These are phyloP conservation scores for Mallotus repandus DNA, from an alignment of 441 rosid genomes.

Conservation along the genomic window DNA sequence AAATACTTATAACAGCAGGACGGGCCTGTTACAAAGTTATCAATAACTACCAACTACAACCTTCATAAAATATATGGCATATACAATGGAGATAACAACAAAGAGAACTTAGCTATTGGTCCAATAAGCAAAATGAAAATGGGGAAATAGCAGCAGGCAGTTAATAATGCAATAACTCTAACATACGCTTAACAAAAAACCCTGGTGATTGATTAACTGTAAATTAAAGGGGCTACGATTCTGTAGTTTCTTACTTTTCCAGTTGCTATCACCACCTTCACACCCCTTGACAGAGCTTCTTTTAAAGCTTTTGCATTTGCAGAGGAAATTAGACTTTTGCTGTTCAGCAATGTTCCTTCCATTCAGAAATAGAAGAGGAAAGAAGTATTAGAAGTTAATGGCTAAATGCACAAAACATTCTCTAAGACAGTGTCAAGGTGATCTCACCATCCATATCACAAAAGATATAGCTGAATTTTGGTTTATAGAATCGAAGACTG, in stretches of 20 bases:
- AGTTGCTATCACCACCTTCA: conserved; percentile 88
- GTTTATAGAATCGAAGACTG: conserved; percentile 75
- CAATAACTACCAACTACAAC: conserved; percentile 20
- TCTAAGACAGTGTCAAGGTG: conserved; percentile 18
- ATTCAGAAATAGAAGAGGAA: conserved; percentile 24
- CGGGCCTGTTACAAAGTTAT: conserved; percentile 58
- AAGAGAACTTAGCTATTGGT: neutral
- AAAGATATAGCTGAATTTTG: conserved; percentile 91
- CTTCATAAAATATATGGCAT: neutral
- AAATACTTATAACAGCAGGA: conserved; percentile 56
- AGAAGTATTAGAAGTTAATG: conserved; percentile 23
- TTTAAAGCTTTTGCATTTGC: conserved; percentile 73
- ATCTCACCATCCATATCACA: conserved; percentile 96
- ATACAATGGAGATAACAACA: neutral
- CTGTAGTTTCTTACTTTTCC: conserved; percentile 61
- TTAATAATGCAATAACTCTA: neutral
- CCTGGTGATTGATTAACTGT: neutral
- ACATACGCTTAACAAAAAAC: neutral
- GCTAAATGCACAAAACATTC: conserved; percentile 19
- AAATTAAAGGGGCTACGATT: conserved; percentile 9
- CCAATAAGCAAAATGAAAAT: conserved; percentile 3
- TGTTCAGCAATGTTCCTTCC: conserved; percentile 79
- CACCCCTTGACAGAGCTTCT: conserved; percentile 80
- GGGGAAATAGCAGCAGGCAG: neutral
- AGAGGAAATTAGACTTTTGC: conserved; percentile 64